Evolutionary conservation across 108 stramenopile genomes (phyloP).

Genomic region (Pinguiococcus pyrenoidosus): DNA sequence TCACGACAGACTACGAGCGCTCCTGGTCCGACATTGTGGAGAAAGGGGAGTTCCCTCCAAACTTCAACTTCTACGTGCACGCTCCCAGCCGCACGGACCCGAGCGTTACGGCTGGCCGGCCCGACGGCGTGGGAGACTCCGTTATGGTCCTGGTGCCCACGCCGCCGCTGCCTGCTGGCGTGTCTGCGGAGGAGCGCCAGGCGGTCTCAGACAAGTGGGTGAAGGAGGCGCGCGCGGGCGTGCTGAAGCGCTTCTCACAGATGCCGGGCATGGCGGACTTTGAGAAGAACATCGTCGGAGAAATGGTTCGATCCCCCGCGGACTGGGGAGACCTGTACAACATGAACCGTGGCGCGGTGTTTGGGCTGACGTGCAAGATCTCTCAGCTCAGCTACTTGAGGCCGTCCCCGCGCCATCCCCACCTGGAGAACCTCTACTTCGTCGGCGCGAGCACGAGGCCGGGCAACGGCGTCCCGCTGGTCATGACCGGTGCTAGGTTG

Average conservation of each 20-base stretch:
- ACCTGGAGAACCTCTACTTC: constrained; percentile 45
- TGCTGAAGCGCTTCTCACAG: neutral
- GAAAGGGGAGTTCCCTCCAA: neutral
- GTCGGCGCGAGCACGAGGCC: constrained; percentile 73
- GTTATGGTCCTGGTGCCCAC: constrained; percentile 53
- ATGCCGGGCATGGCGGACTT: constrained; percentile 17
- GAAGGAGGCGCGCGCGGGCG: no score
- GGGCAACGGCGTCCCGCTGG: constrained; percentile 79
- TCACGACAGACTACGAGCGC: constrained; percentile 25
- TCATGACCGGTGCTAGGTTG: constrained; percentile 58
- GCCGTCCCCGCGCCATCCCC: constrained; percentile 13
- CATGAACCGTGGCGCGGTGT: constrained; percentile 20
- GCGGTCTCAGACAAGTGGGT: no score
- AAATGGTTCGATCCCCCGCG: constrained; percentile 15
- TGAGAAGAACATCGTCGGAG: constrained; percentile 13
- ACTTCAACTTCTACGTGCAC: constrained; percentile 80
- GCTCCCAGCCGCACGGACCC: constrained; percentile 56
- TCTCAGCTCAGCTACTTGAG: constrained; percentile 21
- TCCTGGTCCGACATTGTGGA: constrained; percentile 13
- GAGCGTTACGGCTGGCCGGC: no score
- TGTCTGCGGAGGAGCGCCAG: no score
- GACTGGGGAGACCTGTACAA: constrained; percentile 28
- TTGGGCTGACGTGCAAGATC: constrained; percentile 24
- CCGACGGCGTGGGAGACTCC: constrained; percentile 59
- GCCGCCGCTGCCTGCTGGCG: no score